A percentile compares a stretch with the other conserved stretches of the same genome.
Evolutionary conservation across 2,329 filamentous ascomycete genomes (phyloP).

Genomic region (Xylariomycetidae sp.): DNA sequence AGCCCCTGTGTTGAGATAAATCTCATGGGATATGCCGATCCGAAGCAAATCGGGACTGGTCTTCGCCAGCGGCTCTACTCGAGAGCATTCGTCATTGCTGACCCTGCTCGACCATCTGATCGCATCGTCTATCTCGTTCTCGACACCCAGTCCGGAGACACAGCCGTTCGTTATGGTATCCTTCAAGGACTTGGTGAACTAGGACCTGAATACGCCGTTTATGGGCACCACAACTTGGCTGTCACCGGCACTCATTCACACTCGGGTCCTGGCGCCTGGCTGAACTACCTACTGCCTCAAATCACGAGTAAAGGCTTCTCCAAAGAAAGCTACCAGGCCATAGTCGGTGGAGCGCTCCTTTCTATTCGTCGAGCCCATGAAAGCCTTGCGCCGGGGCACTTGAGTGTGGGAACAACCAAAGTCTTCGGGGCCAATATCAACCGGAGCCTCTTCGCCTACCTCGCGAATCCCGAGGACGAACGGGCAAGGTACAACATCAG

Average conservation of each 20-base stretch:
- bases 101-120: constrained; percentile 57
- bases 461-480: constrained; percentile 76
- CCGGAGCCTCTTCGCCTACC: constrained; percentile 80
- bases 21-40: constrained; percentile 85
- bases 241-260: constrained; percentile 92
- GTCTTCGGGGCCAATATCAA: constrained; percentile 79
- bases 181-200: constrained; percentile 64
- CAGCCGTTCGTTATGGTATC: constrained; percentile 81
- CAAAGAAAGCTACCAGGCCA: constrained; percentile 79
- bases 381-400: constrained; percentile 46
- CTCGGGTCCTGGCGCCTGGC: constrained; percentile 84
- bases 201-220: constrained; percentile 67
- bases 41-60: constrained; percentile 75
- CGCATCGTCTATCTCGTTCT: constrained; percentile 83
- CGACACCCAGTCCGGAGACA: constrained; percentile 83
- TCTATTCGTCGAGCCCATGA: constrained; percentile 80
- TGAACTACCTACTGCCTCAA: constrained; percentile 90
- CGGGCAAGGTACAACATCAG: constrained; percentile 57
- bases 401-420: constrained; percentile 56
- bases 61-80: constrained; percentile 84
- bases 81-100: constrained; percentile 80
- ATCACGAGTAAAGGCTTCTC: constrained; percentile 84
- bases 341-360: constrained; percentile 77
- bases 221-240: constrained; percentile 75
- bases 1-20: constrained; percentile 83